These are phyloP conservation scores for Alnus glutinosa DNA, from an alignment of 306 rosid genomes.

Conservation along the genomic window DNA sequence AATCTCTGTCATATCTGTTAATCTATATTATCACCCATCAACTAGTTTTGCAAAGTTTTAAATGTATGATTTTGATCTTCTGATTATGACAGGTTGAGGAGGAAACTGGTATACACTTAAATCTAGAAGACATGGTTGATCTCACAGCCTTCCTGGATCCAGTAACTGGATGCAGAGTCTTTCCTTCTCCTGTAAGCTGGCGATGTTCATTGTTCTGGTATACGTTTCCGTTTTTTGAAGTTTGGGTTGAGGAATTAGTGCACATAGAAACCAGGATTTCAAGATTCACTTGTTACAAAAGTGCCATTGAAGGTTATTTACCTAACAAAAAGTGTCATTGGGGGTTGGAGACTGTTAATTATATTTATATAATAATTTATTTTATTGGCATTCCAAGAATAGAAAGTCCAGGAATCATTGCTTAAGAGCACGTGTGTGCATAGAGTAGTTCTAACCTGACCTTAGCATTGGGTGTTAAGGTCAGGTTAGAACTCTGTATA, in stretches of 20 bases:
- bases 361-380: not conserved
- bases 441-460: not conserved
- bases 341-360: not conserved
- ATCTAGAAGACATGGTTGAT: conserved; percentile 72
- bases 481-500: not conserved
- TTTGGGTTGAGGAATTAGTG: not conserved
- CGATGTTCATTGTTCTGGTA: conserved; percentile 13
- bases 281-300: not conserved
- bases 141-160: conserved; percentile 80
- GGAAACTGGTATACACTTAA: conserved; percentile 77
- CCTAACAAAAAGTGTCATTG: not conserved
- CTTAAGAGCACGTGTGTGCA: not conserved
- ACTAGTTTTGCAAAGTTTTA: conserved; percentile 1
- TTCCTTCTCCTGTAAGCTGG: conserved; percentile 71
- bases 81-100: conserved; percentile 72
- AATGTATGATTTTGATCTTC: conserved; percentile 13
- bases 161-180: conserved; percentile 68
- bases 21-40: not conserved
- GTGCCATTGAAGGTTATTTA: not conserved
- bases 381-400: not conserved
- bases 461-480: not conserved
- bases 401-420: not conserved
- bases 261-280: not conserved
- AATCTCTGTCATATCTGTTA: conserved; percentile 12
- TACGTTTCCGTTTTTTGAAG: not conserved